Evolutionary conservation across 768 basidiomycete genomes (phyloP).

Genomic region (Sistotremastrum niveocremeum): DNA sequence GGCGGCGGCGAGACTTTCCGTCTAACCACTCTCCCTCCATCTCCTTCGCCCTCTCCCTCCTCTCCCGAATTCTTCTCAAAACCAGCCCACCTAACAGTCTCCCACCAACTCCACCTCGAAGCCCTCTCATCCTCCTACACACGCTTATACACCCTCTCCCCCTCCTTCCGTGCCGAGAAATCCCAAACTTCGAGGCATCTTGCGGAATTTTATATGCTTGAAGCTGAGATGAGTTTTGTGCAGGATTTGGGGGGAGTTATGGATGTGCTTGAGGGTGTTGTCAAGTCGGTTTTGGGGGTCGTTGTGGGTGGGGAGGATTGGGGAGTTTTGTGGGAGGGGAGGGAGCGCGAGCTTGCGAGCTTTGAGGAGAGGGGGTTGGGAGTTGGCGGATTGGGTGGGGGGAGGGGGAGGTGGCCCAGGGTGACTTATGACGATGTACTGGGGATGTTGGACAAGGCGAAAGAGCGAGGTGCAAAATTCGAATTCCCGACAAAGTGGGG

Average conservation of each 20-base stretch:
- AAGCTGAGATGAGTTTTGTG: conserved; percentile 78
- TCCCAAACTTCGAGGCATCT: conserved; percentile 84
- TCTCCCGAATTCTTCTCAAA: conserved; percentile 53
- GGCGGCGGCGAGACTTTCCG: conserved; percentile 90
- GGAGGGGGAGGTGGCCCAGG: conserved; percentile 41
- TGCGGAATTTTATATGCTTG: conserved; percentile 98
- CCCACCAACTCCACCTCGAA: conserved; percentile 92
- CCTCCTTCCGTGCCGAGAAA: conserved; percentile 89
- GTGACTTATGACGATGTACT: conserved; percentile 76
- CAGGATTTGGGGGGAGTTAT: conserved; percentile 35
- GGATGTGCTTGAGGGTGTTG: conserved; percentile 39
- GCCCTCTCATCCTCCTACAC: conserved; percentile 64
- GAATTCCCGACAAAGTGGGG: conserved; percentile 54
- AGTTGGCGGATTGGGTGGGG: conserved; percentile 17
- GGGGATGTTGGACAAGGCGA: conserved; percentile 29
- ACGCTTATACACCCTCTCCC: conserved; percentile 84
- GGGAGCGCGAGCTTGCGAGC: not conserved
- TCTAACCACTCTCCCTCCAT: conserved; percentile 31
- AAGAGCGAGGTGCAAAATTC: conserved; percentile 27
- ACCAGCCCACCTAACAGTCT: conserved; percentile 82
- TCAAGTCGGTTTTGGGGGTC: conserved; percentile 25
- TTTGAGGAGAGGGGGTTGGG: conserved; percentile 6
- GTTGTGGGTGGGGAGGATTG: conserved; percentile 7
- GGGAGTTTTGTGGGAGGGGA: not conserved
- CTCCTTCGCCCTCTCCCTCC: conserved; percentile 7